These are phyloP conservation scores for Psilocybe cyanescens DNA, from an alignment of 768 basidiomycete genomes.

Conservation along the genomic window DNA sequence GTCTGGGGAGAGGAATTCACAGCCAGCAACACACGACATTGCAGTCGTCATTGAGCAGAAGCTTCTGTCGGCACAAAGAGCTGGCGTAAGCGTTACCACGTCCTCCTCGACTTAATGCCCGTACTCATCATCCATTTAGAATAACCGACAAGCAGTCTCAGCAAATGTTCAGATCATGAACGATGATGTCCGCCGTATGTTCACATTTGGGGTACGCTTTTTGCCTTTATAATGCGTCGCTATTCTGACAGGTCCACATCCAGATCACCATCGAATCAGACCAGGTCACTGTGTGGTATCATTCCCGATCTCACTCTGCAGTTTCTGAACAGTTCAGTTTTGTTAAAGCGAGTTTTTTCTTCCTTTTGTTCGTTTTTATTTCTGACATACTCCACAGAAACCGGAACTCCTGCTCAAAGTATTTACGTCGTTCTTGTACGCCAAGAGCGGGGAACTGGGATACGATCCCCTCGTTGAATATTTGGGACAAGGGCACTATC, in stretches of 20 bases:
- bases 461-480: neutral
- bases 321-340: neutral
- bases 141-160: neutral
- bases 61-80: too few species aligned
- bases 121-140: neutral
- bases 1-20: too few species aligned
- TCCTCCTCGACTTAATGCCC: too few species aligned
- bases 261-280: neutral
- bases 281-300: neutral
- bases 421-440: conserved; percentile 1
- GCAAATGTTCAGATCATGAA: neutral
- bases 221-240: neutral
- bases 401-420: neutral
- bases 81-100: too few species aligned
- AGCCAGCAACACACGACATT: too few species aligned
- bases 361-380: neutral
- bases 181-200: neutral
- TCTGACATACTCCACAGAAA: neutral
- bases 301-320: neutral
- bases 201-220: neutral
- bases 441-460: neutral
- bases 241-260: neutral
- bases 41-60: too few species aligned
- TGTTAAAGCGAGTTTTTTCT: neutral
- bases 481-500: neutral